Percentiles rank a stretch among this genome's conserved stretches.
Conservation (phyloP, 2,329 filamentous ascomycete species). For the Dryadomyces quercus-mongolicae region DNA sequence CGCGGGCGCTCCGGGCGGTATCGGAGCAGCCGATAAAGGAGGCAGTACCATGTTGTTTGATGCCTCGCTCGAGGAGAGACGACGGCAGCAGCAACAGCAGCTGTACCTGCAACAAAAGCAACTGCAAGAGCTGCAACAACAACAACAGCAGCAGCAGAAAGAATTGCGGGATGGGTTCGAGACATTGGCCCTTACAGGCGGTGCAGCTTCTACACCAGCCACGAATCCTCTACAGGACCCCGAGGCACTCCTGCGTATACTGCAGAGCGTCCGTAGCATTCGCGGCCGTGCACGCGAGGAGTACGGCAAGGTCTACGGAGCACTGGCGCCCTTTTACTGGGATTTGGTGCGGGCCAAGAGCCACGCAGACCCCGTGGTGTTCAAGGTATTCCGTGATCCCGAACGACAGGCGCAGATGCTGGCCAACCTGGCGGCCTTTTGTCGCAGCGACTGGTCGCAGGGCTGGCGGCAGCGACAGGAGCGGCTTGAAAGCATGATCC, state of each 20-base stretch:
- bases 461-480: conserved; percentile 62
- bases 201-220: conserved; percentile 15
- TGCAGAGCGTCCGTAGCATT: conserved; percentile 63
- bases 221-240: conserved; percentile 40
- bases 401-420: conserved; percentile 87
- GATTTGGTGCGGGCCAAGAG: conserved; percentile 62
- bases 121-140: conserved; percentile 30
- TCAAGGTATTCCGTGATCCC: conserved; percentile 76
- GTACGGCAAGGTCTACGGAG: conserved; percentile 83
- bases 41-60: conserved; percentile 58
- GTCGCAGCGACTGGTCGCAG: conserved; percentile 66
- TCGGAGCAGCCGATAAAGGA: conserved; percentile 6
- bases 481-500: conserved; percentile 60
- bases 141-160: conserved; percentile 24
- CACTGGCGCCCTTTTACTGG: conserved; percentile 76
- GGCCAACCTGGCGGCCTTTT: conserved; percentile 65
- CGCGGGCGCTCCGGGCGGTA: conserved; percentile 4
- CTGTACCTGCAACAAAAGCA: neutral
- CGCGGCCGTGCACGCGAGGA: conserved; percentile 78
- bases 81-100: conserved; percentile 16
- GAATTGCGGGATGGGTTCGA: conserved; percentile 58
- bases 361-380: conserved; percentile 72
- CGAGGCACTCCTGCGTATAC: conserved; percentile 52
- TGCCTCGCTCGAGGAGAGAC: conserved; percentile 54
- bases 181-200: conserved; percentile 44